Evolutionary conservation across 768 basidiomycete genomes (phyloP), one percentile per base, ranked within the genome.

Genomic region (Phanerochaete sordida): DNA sequence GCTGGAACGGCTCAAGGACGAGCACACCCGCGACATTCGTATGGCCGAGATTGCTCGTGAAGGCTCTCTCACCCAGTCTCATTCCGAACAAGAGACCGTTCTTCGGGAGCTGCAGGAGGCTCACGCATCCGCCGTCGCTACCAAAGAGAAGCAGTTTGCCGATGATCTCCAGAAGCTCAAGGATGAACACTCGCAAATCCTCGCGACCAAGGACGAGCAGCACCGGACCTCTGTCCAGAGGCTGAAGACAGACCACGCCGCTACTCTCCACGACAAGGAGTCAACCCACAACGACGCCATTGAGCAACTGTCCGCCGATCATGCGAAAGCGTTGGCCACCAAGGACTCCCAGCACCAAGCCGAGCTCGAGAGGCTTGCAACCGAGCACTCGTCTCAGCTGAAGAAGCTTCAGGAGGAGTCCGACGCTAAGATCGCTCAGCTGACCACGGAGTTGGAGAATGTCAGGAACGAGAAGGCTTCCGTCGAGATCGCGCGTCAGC

Each of bases 41-140:
- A 84, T 90, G 79, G 77, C 81, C 1, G 90, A 95, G 71, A 87
- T 91, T 60, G 78, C 88, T 26, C 83, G 84, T 24, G 84, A 92
- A 63, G 91, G 90, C 31, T 83, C 84, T 2, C 74, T 93, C 27
- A 82, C 87, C 8, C 89, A 90, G 68, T 90, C 90, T 4, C 79
- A 91, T 70, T 85, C 87, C 13, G 79, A 87, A 44, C 85, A 84
- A 58, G 81, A 81, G 45, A 60, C 79, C 9, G 84, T 84, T 26
- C 71, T 95, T 56, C 76, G 84, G 56, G 81, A 81, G 28, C 78
- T 94, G 27, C 88, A 88, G 66, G 85, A 88, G 19, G 90, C 90
- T 65, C 89, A 93, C 64, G 75, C 81, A 0, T 79, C 84, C 12
- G 85, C 85, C 13, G 79, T 91, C 58, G 66, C 79, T 16, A 80